Evolutionary conservation across 2,329 filamentous ascomycete species (phyloP).

Genomic region (Simplicillium sp.): DNA sequence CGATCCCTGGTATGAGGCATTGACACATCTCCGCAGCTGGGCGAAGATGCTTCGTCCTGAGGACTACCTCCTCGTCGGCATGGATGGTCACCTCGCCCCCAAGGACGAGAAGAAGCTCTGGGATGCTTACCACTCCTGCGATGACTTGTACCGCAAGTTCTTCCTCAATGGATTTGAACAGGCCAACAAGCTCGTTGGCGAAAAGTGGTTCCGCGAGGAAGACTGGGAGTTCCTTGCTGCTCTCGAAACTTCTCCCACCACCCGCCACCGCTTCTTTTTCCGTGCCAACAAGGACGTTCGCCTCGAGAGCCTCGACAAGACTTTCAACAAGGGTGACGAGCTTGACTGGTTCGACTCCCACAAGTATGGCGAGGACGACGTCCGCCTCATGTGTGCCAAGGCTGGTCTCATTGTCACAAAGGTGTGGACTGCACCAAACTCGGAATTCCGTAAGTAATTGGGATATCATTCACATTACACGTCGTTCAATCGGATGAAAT

Average conservation of each 20-base stretch:
- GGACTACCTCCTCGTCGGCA: constrained; percentile 28
- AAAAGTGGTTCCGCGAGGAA: constrained; percentile 22
- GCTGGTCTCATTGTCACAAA: constrained; percentile 24
- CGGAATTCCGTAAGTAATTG: constrained; percentile 25
- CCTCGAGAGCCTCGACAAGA: constrained; percentile 13
- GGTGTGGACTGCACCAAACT: constrained; percentile 25
- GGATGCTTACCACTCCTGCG: constrained; percentile 27
- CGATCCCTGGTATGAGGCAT: constrained; percentile 24
- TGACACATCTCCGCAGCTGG: constrained; percentile 25
- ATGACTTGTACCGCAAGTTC: constrained; percentile 24
- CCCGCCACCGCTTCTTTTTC: constrained; percentile 30
- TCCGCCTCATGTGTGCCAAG: constrained; percentile 28
- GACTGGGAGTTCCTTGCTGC: constrained; percentile 28
- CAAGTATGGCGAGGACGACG: constrained; percentile 26
- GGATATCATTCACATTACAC: constrained; percentile 1
- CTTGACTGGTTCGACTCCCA: constrained; percentile 35
- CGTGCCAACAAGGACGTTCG: constrained; percentile 22
- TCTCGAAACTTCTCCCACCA: constrained; percentile 24
- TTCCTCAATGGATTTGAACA: constrained; percentile 29
- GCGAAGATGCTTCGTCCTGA: constrained; percentile 20
- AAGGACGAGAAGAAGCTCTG: constrained; percentile 25
- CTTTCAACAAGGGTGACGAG: constrained; percentile 21
- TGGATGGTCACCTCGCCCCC: constrained; percentile 28
- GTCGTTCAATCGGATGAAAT: too few relatives aligned
- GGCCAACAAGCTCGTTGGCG: constrained; percentile 23